Conservation (phyloP, 2,329 filamentous ascomycete genomes). For the Hymenoscyphus infarciens region DNA sequence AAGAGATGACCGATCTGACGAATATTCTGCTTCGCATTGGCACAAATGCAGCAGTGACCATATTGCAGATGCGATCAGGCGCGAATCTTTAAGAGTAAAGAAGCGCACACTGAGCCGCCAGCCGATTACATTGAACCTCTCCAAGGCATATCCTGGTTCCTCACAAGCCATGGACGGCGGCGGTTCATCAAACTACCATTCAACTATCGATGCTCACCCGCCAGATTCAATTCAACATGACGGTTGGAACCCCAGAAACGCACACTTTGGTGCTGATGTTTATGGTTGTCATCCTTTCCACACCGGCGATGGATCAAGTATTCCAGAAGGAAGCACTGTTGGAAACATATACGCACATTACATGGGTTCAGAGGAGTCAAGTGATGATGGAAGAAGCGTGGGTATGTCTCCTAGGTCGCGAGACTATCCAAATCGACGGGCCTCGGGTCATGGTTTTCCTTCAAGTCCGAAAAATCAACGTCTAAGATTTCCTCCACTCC, state of each 20-base stretch:
- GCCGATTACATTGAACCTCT: not conserved
- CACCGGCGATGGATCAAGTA: slow-evolving; percentile 1
- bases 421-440: not conserved
- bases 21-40: not conserved
- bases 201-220: slow-evolving; percentile 10
- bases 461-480: slow-evolving; percentile 7
- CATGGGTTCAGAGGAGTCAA: slow-evolving; percentile 13
- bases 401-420: not conserved
- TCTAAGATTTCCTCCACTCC: not conserved
- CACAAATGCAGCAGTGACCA: slow-evolving; percentile 1
- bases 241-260: not conserved
- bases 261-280: not conserved
- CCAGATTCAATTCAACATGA: slow-evolving; percentile 11
- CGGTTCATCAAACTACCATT: slow-evolving; percentile 12
- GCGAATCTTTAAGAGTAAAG: not conserved
- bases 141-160: not conserved
- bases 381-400: slow-evolving; percentile 11
- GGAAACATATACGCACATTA: slow-evolving; percentile 32
- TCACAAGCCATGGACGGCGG: slow-evolving; percentile 1
- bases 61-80: not conserved
- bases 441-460: slow-evolving; percentile 10
- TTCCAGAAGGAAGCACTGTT: slow-evolving; percentile 30
- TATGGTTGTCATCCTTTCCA: not conserved
- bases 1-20: not conserved
- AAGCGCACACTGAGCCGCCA: not conserved